Conservation (phyloP, 208 protist genomes). For the Blechomonas ayalai region DNA sequence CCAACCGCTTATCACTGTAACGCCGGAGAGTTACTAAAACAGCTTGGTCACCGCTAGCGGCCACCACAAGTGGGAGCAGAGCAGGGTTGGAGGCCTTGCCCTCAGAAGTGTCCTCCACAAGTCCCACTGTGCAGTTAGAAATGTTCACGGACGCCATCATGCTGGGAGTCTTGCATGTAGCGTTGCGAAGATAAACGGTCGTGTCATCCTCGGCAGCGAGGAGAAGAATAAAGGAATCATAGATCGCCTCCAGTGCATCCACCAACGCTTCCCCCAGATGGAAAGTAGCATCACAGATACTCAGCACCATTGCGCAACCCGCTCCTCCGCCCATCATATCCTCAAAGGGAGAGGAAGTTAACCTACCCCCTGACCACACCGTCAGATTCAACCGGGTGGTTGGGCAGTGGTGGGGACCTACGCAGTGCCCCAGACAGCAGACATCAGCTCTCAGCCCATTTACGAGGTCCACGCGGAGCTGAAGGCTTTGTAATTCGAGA, state of each 20-base stretch:
- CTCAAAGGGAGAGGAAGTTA: conserved; percentile 26
- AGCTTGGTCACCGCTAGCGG: conserved; percentile 14
- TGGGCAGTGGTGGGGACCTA: conserved; percentile 16
- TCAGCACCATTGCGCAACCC: conserved; percentile 40
- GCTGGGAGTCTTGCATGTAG: conserved; percentile 15
- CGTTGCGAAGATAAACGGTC: conserved; percentile 43
- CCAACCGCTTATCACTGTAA: conserved; percentile 52
- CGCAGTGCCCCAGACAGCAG: too few relatives aligned
- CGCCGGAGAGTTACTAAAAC: conserved; percentile 25
- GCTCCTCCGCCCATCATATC: conserved; percentile 29
- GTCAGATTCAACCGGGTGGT: not conserved
- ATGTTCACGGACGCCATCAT: conserved; percentile 23
- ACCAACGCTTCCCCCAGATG: conserved; percentile 26
- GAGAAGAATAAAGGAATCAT: conserved; percentile 31
- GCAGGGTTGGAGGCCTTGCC: conserved; percentile 4
- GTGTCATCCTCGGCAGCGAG: conserved; percentile 35
- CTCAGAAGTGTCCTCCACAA: not conserved
- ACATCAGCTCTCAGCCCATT: too few relatives aligned
- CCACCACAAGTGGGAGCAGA: conserved; percentile 17
- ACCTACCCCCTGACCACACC: conserved; percentile 35
- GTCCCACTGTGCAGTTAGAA: not conserved
- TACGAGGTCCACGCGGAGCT: too few relatives aligned
- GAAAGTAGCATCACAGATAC: conserved; percentile 25
- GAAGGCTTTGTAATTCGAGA: too few relatives aligned
- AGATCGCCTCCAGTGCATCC: conserved; percentile 22